These are phyloP conservation scores for Cercophora scortea DNA, from an alignment of 495 filamentous ascomycete species.

Conservation along the genomic window DNA sequence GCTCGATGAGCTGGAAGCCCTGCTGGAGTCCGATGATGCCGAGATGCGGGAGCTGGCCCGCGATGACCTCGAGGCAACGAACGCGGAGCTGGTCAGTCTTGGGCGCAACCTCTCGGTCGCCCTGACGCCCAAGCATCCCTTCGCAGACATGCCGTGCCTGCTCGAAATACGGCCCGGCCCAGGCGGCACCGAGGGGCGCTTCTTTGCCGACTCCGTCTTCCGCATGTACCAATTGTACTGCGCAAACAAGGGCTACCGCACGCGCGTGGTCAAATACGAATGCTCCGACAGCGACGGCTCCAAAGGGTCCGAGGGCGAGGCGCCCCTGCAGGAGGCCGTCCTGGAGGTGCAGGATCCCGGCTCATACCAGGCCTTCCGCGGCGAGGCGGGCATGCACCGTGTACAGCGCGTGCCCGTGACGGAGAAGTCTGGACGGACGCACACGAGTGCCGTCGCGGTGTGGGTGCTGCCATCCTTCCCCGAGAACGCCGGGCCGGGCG, in stretches of 20 bases:
- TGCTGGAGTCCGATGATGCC: constrained; percentile 42
- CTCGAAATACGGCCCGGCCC: constrained; percentile 88
- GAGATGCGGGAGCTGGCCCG: constrained; percentile 58
- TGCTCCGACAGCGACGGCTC: constrained; percentile 48
- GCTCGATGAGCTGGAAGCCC: constrained; percentile 42
- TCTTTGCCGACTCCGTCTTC: constrained; percentile 81
- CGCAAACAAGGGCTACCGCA: constrained; percentile 41
- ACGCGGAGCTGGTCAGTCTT: constrained; percentile 48
- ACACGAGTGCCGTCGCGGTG: constrained; percentile 86
- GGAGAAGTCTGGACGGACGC: constrained; percentile 80
- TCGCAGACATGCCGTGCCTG: constrained; percentile 85
- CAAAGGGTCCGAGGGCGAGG: constrained; percentile 47
- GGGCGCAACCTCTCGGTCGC: constrained; percentile 59
- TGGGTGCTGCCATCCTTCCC: constrained; percentile 84
- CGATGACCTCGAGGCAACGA: constrained; percentile 66
- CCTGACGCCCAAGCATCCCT: constrained; percentile 83
- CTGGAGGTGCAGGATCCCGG: constrained; percentile 73
- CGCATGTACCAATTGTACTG: constrained; percentile 86
- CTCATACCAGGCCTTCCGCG: constrained; percentile 70
- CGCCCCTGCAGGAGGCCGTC: constrained; percentile 71
- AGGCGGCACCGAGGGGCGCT: constrained; percentile 83
- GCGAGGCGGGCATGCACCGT: constrained; percentile 88
- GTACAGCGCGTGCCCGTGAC: constrained; percentile 91
- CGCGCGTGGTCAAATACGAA: constrained; percentile 45
- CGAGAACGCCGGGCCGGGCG: constrained; percentile 38